These are phyloP conservation scores for Dactylellina leptospora DNA, from an alignment of 2,329 filamentous ascomycete genomes.

Conservation along the genomic window DNA sequence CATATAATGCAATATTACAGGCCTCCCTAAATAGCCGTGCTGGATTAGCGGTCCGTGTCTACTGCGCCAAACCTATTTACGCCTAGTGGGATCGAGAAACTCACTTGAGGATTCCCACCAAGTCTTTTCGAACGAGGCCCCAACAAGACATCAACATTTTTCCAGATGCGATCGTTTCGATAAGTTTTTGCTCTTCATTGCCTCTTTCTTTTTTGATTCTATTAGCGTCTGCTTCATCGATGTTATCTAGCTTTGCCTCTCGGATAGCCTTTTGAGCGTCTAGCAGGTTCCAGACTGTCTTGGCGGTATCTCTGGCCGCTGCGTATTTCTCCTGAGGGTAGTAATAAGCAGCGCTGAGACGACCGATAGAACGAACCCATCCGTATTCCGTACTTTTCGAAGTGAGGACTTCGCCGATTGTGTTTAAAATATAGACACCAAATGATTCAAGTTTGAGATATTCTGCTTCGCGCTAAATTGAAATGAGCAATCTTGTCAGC, in stretches of 20 bases:
- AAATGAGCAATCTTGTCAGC: no score
- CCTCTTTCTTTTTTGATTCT: slow-evolving; percentile 31
- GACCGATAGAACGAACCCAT: slow-evolving; percentile 21
- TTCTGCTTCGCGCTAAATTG: slow-evolving; percentile 39
- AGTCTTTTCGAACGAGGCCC: slow-evolving; percentile 34
- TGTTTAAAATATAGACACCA: slow-evolving; percentile 40
- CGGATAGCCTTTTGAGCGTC: slow-evolving; percentile 34
- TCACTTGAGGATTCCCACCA: slow-evolving; percentile 34
- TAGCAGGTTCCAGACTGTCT: slow-evolving; percentile 31
- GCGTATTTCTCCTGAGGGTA: slow-evolving; percentile 32
- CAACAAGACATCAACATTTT: slow-evolving; percentile 37
- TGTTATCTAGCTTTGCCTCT: slow-evolving; percentile 23
- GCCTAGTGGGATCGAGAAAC: not conserved
- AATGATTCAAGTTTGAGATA: slow-evolving; percentile 40
- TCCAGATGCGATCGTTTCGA: slow-evolving; percentile 36
- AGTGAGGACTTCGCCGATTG: slow-evolving; percentile 22
- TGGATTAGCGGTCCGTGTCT: no score
- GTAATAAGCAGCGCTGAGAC: slow-evolving; percentile 30
- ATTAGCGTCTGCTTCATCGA: slow-evolving; percentile 19
- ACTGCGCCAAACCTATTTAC: not conserved
- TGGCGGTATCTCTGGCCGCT: slow-evolving; percentile 35
- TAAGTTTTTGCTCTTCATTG: slow-evolving; percentile 19
- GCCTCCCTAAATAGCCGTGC: no score
- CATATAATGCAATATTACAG: slow-evolving; percentile 32
- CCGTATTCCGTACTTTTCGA: slow-evolving; percentile 29